Base-by-base conservation (phyloP, 176 grass and related monocot genomes). In the Aegilops umbellulata region DNA sequence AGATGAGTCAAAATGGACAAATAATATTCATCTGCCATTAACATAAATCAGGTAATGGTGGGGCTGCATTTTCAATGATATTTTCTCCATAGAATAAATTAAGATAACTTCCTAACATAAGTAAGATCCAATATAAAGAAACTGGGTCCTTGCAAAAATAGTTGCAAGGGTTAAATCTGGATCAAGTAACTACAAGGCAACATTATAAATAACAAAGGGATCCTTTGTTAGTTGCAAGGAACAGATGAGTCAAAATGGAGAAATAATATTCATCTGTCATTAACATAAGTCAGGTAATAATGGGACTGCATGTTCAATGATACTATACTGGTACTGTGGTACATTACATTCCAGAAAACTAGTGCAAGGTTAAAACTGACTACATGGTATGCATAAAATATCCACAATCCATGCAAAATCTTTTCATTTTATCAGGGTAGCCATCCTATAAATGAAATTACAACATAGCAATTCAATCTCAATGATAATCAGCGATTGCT, bases 71-170 rank as follows among this genome's bases (percentile, higher is more conserved):
- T 53, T 53, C 49, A 53, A 53, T 53, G 16, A 86, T 71, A 80
- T 82, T 89, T 89, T 78, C 27, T 46, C 76, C 74, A 26, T 71
- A 86, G 36, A 80, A 87, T 41, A 69, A 65, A 83, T 66, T 13
- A 65, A 76, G 44, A 83, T 11, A 73, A 87, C 31, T 36, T 31
- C 10, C 24, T 13, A 62, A 81, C 20, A 36, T 69, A 53, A 51
- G 27, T 27, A 68, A 32, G 49, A 80, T 42, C 27, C 46, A 36
- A 82, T 27, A 80, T 39, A 88, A 44, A 64, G 2, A 70, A 22
- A n/a, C 39, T 42, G 44, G 16, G 10, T 62, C 39, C 29, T 42
- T 75, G 1, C 10, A 81, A 29, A n/a, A 82, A 49, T 1, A 34
- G 24, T 38, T 61, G 61, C 51, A 65, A 25, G 42, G 62, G 20